Evolutionary conservation across 179 eudicot genomes (phyloP).

Genomic region (Spergularia azorica): DNA sequence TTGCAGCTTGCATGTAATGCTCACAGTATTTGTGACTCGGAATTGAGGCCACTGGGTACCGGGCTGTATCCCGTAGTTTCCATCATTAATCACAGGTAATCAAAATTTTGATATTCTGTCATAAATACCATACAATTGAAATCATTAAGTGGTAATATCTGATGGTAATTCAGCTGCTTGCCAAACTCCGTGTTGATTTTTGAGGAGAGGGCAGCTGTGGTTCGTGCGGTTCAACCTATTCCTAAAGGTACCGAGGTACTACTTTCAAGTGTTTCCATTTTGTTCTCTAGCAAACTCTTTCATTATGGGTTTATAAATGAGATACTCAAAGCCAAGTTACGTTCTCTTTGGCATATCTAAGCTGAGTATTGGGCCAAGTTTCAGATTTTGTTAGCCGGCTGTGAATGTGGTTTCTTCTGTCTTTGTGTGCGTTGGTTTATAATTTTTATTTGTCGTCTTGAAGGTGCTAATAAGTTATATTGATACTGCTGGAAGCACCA

Average conservation of each 20-base stretch:
- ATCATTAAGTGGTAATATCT: slow-evolving; percentile 24
- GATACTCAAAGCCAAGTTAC: background rate
- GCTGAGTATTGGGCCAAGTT: slow-evolving; percentile 12
- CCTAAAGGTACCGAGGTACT: slow-evolving; percentile 97
- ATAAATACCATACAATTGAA: slow-evolving; percentile 4
- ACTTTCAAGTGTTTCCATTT: slow-evolving; percentile 3
- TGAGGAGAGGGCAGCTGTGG: slow-evolving; percentile 74
- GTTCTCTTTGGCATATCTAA: background rate
- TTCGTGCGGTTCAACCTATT: slow-evolving; percentile 78
- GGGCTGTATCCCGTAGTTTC: slow-evolving; percentile 78
- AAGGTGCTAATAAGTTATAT: slow-evolving; percentile 85
- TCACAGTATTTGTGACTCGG: slow-evolving; percentile 86
- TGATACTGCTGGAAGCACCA: slow-evolving; percentile 95
- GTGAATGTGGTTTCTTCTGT: background rate
- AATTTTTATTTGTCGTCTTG: slow-evolving; percentile 20
- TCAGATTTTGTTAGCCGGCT: background rate
- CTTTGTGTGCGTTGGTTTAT: background rate
- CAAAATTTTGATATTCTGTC: background rate
- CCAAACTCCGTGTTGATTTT: slow-evolving; percentile 87
- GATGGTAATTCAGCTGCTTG: slow-evolving; percentile 64
- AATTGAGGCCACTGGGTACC: slow-evolving; percentile 84
- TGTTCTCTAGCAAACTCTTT: background rate
- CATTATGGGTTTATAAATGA: background rate
- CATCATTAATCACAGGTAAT: slow-evolving; percentile 86
- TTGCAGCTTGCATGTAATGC: slow-evolving; percentile 93